Evolutionary conservation across 139 green algal species (phyloP).

Genomic region (Gonium pectorale): DNA sequence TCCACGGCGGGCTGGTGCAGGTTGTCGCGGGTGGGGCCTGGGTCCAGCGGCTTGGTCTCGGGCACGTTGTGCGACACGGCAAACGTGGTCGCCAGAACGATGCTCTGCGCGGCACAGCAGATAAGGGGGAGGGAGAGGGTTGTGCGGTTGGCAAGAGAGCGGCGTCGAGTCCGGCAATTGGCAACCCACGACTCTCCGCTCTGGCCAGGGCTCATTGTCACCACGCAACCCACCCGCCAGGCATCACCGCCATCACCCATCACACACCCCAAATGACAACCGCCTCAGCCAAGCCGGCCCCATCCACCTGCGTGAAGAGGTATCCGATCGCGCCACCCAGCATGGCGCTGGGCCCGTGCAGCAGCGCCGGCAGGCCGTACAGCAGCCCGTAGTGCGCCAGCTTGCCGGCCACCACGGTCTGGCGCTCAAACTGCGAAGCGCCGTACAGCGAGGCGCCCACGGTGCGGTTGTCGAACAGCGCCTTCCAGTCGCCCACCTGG

Average conservation of each 20-base stretch:
- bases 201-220: too few species aligned
- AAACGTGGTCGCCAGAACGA: constrained; percentile 86
- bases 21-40: constrained; percentile 42
- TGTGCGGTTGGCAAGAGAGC: too few species aligned
- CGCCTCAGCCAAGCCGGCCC: not conserved
- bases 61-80: constrained; percentile 87
- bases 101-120: too few species aligned
- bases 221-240: too few species aligned
- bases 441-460: constrained; percentile 80
- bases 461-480: constrained; percentile 70
- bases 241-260: too few species aligned
- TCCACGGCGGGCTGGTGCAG: constrained; percentile 26
- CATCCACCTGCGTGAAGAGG: constrained; percentile 54
- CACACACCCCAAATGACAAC: too few species aligned
- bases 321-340: constrained; percentile 64
- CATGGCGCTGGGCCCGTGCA: constrained; percentile 68
- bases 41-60: constrained; percentile 77
- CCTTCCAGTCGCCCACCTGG: constrained; percentile 69
- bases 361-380: constrained; percentile 61
- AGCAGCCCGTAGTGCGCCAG: constrained; percentile 81
- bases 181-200: too few species aligned
- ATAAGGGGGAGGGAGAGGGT: too few species aligned
- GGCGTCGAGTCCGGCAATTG: too few species aligned
- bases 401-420: constrained; percentile 79
- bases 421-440: constrained; percentile 70